Conservation (phyloP, 2,329 filamentous ascomycete genomes). For the Talaromyces verruculosus region DNA sequence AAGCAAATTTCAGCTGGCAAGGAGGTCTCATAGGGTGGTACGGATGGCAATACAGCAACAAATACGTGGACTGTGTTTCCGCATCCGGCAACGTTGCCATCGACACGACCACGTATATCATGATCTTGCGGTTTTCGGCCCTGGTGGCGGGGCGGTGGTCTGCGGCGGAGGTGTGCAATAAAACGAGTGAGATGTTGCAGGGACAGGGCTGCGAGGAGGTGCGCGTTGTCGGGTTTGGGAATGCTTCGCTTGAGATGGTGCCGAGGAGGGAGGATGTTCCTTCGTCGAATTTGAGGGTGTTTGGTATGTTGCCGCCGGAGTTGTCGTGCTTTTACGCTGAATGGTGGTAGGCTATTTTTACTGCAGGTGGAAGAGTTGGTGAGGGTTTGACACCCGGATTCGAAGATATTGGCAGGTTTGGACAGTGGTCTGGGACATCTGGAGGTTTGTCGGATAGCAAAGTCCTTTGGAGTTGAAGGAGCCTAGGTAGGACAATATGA, state of each 20-base stretch:
- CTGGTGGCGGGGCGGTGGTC: too few relatives aligned
- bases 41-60: neutral
- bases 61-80: neutral
- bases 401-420: neutral
- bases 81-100: neutral
- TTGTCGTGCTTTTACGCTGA: neutral
- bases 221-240: neutral
- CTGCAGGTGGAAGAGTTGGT: neutral
- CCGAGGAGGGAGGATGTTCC: neutral
- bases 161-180: neutral
- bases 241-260: neutral
- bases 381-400: neutral
- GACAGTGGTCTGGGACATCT: neutral
- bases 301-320: neutral
- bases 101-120: neutral
- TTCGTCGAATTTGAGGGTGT: neutral
- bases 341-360: neutral
- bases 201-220: neutral
- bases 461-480: neutral
- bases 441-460: neutral
- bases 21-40: neutral
- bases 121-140: neutral
- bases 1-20: neutral
- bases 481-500: neutral
- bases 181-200: neutral